Evolutionary conservation across 75 land plant genomes (phyloP), one percentile per base, ranked within the genome.

Genomic region (Gnetum montanum): DNA sequence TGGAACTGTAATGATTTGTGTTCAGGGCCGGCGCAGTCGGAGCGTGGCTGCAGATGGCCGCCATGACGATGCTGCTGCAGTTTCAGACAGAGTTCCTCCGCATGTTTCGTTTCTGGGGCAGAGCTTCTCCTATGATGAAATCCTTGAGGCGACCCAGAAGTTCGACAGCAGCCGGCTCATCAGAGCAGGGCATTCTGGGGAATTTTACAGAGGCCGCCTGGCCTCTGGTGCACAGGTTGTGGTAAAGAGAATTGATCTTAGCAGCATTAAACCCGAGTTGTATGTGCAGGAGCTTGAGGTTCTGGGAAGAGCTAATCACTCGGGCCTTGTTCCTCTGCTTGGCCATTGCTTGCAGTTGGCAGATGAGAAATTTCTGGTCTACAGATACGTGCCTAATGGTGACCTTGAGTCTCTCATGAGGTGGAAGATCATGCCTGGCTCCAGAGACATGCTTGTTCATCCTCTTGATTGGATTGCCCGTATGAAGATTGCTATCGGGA

Each of bases 391-490:
- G 70, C 58, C 68, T 19, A 43, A 51, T 33, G 67, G 70, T 0
- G 70, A 68, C 33, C 70, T 68, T 30, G 67, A 48, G 15, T 54
- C 65, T 40, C 34, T 40, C n/a, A 29, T 62, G 38, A 26, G 15
- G 12, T 34, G 34, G 20, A 52, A 52, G 57, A 38, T 16, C 10
- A 28, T 0, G 16, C 68, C 44, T 20, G 28, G 26, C 23, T 33
- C 2, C 4, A 61, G 33, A 11, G 24, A 33, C 11, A 19, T 52
- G 1, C 19, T 52, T 52, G 6, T 52, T 16, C 36, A 52, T 31
- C 35, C 67, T 37, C 24, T 62, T 12, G 70, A 68, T 43, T 68
- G 70, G 70, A 68, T 68, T 25, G 65, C 69, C 8, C 50, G 70
- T 57, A 34, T 68, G 0, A 68, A 68, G 49, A 68, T 68, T 52